Evolutionary conservation across 1,284 basidiomycete species (phyloP).

Genomic region (Ceratobasidium sp.): DNA sequence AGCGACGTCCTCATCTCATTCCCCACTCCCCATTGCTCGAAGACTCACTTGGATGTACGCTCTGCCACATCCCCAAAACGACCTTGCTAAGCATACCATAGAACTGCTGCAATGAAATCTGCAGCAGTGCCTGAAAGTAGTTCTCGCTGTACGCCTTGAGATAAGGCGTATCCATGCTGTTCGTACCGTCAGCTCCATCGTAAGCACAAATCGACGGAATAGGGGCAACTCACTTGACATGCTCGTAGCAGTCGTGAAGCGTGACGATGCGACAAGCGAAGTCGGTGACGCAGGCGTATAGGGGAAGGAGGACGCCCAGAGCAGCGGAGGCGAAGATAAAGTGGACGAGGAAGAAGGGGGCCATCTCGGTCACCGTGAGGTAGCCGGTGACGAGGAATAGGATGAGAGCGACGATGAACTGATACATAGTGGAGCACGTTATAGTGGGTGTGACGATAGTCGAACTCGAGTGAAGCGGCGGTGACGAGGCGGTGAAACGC

Average conservation of each 20-base stretch:
- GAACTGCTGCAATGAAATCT: background rate
- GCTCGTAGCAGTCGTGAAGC: background rate
- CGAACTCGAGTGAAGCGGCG: background rate
- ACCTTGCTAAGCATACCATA: background rate
- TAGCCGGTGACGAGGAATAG: background rate
- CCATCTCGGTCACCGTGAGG: background rate
- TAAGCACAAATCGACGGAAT: background rate
- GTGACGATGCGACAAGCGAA: no score
- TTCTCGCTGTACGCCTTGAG: background rate
- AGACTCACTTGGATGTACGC: background rate
- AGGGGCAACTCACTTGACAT: conserved; percentile 4
- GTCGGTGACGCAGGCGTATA: background rate
- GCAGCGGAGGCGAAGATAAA: background rate
- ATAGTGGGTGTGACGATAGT: no score
- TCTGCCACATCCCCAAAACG: background rate
- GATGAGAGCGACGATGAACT: background rate
- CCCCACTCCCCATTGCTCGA: no score
- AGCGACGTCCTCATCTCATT: background rate
- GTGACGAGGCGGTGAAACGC: background rate
- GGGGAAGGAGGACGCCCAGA: background rate
- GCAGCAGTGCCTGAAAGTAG: background rate
- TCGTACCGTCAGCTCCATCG: background rate
- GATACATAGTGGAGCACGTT: background rate
- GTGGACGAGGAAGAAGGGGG: background rate
- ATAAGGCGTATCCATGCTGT: background rate